These are phyloP conservation scores for Fusarium torulosum DNA, from an alignment of 2,329 filamentous ascomycete species.

Conservation along the genomic window DNA sequence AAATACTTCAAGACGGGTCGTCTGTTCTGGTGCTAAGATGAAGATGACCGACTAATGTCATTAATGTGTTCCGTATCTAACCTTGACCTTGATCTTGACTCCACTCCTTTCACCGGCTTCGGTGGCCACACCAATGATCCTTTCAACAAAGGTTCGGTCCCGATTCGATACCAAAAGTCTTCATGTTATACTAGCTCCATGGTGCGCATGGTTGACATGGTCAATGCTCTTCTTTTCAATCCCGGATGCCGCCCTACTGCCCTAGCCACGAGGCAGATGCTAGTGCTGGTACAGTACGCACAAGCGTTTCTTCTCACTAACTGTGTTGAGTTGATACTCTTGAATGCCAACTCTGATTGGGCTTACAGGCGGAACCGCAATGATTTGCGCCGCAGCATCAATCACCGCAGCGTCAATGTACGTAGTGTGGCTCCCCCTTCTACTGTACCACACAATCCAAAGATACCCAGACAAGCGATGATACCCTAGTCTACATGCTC, in stretches of 20 bases:
- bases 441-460: too few relatives aligned
- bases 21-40: neutral
- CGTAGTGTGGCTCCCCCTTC: conserved; percentile 26
- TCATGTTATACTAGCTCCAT: conserved; percentile 3
- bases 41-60: neutral
- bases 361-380: conserved; percentile 42
- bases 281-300: conserved; percentile 8
- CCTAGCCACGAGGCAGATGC: conserved; percentile 3
- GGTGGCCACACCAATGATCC: conserved; percentile 4
- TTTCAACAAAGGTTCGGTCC: neutral
- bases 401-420: neutral
- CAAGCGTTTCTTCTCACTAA: conserved; percentile 7
- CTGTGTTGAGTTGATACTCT: conserved; percentile 6
- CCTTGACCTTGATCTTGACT: neutral
- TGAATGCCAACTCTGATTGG: conserved; percentile 7
- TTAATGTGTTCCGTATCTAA: neutral
- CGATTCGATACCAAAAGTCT: conserved; percentile 2
- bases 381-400: neutral
- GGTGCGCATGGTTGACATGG: conserved; percentile 16
- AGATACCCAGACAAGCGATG: too few relatives aligned
- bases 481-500: too few relatives aligned
- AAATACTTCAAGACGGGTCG: neutral
- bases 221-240: conserved; percentile 9
- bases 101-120: conserved; percentile 5
- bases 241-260: conserved; percentile 7